These are phyloP conservation scores for Zymoseptoria ardabiliae DNA, from an alignment of 2,329 filamentous ascomycete species.

Conservation along the genomic window DNA sequence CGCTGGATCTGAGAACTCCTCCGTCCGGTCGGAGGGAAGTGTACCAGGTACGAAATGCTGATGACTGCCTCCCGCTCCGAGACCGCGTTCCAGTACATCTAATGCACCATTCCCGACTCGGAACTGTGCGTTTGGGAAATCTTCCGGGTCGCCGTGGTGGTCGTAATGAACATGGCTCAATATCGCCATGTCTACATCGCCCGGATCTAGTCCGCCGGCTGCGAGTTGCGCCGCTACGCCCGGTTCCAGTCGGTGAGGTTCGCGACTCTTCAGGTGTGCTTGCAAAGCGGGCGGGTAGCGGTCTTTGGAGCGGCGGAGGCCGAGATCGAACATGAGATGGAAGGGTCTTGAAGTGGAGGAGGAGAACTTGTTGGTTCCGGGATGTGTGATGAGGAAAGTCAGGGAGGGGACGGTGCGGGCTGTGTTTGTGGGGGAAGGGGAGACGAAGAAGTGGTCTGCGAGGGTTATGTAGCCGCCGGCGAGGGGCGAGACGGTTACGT, in stretches of 20 bases:
- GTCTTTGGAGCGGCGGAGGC: constrained; percentile 40
- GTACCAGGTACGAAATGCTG: constrained; percentile 40
- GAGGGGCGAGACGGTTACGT: constrained; percentile 27
- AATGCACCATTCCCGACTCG: constrained; percentile 45
- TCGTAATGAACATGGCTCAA: constrained; percentile 52
- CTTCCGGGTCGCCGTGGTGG: constrained; percentile 49
- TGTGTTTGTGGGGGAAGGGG: constrained; percentile 34
- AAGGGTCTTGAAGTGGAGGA: constrained; percentile 13
- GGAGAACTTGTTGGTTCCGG: constrained; percentile 16
- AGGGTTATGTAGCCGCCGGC: constrained; percentile 28
- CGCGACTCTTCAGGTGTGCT: constrained; percentile 39
- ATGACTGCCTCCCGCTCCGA: constrained; percentile 27
- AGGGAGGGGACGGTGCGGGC: constrained; percentile 47
- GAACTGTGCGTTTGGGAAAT: constrained; percentile 45
- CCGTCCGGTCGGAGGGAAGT: constrained; percentile 35
- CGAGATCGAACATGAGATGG: constrained; percentile 47
- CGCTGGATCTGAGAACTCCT: constrained; percentile 35
- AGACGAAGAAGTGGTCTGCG: constrained; percentile 23
- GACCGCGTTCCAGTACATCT: constrained; percentile 32
- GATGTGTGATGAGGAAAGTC: constrained; percentile 47
- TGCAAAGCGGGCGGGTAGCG: constrained; percentile 40
- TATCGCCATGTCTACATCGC: constrained; percentile 37
- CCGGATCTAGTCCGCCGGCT: constrained; percentile 31
- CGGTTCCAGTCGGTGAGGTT: constrained; percentile 39
- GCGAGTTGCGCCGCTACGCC: constrained; percentile 37